phyloP scores from a whole-genome alignment of 1,139 yeast species.

The Hyphopichia burtonii region DNA sequence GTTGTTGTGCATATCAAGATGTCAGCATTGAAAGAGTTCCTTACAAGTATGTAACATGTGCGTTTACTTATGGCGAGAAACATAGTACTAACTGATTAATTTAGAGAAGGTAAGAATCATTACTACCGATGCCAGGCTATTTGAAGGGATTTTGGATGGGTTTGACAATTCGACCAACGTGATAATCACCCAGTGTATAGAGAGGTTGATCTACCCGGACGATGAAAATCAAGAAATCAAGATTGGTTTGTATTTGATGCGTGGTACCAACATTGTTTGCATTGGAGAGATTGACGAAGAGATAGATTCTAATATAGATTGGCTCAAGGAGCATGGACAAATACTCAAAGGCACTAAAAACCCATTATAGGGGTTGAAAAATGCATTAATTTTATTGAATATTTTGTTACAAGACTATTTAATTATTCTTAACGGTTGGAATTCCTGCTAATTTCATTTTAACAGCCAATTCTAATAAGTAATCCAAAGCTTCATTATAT shows the following conservation, averaged over 20 bases:
- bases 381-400: no score
- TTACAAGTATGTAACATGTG: constrained; percentile 42
- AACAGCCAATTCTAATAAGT: constrained; percentile 78
- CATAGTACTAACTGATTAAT: constrained; percentile 7
- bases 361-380: no score
- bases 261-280: constrained; percentile 83
- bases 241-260: constrained; percentile 64
- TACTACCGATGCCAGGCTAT: constrained; percentile 79
- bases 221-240: constrained; percentile 49
- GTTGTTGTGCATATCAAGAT: constrained; percentile 15
- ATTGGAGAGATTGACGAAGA: constrained; percentile 66
- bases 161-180: constrained; percentile 81
- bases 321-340: constrained; percentile 49
- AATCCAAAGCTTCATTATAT: constrained; percentile 90
- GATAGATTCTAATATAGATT: constrained; percentile 48
- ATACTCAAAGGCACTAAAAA: constrained; percentile 43
- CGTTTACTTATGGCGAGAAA: no score
- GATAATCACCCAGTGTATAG: constrained; percentile 60
- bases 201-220: constrained; percentile 40
- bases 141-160: constrained; percentile 74
- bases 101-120: constrained; percentile 64
- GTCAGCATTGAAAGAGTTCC: constrained; percentile 39
- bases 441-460: constrained; percentile 70
- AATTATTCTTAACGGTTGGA: constrained; percentile 19
- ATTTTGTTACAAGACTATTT: constrained; percentile 1